Percentiles rank a stretch among this genome's conserved stretches.
These are phyloP conservation scores for Sisymbrium altissimum DNA, from an alignment of 345 rosid species.

Conservation along the genomic window DNA sequence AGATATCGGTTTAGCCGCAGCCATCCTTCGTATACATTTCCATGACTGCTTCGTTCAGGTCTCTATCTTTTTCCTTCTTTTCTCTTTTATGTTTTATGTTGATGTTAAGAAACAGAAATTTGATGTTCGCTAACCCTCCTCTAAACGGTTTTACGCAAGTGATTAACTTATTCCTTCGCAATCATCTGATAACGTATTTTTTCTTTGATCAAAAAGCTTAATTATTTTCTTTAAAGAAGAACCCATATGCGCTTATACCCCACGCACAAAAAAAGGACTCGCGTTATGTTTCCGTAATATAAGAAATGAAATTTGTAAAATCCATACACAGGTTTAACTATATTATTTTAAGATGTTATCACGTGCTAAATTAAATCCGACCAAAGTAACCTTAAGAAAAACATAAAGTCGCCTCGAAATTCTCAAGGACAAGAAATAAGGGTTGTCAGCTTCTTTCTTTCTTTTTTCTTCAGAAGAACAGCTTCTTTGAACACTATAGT, in stretches of 20 bases:
- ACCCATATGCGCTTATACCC: conserved; percentile 6
- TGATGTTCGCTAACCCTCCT: not conserved
- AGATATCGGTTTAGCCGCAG: conserved; percentile 91
- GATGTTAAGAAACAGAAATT: not conserved
- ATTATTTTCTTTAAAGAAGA: not conserved
- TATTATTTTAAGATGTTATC: not conserved
- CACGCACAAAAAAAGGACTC: not conserved
- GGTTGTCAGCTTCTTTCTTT: not conserved
- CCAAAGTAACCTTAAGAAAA: not conserved
- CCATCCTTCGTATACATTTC: conserved; percentile 81
- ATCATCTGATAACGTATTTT: too few relatives aligned
- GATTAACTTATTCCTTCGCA: not conserved
- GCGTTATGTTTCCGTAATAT: not conserved
- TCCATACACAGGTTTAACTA: not conserved
- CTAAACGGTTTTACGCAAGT: not conserved
- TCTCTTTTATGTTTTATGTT: not conserved
- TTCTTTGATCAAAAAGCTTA: not conserved
- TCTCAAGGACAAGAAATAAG: not conserved
- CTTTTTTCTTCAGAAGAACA: not conserved
- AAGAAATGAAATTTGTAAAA: not conserved
- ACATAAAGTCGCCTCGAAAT: conserved; percentile 4
- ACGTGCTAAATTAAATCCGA: conserved; percentile 14
- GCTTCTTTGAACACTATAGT: not conserved
- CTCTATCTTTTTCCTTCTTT: not conserved
- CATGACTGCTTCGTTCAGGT: conserved; percentile 98